A percentile compares a stretch with the other conserved stretches of the same genome.
phyloP scores from a whole-genome alignment of 2,329 filamentous ascomycete genomes.

The Fusarium duplospermum region DNA sequence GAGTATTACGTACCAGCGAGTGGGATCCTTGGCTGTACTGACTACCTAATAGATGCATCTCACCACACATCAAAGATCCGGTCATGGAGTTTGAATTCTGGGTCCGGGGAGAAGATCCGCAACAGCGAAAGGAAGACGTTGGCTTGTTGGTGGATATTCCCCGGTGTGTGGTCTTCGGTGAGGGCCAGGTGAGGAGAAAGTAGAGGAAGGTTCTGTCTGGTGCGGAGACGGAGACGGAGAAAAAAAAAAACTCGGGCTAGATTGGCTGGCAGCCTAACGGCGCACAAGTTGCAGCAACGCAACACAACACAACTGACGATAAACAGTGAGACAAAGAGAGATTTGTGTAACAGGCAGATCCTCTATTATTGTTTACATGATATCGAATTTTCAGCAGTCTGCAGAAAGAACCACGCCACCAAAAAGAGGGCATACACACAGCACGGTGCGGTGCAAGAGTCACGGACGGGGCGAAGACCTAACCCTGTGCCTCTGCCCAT shows the following conservation, averaged over 20 bases:
- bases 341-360: neutral
- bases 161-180: conserved; percentile 22
- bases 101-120: conserved; percentile 1
- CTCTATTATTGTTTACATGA: neutral
- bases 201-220: conserved; percentile 6
- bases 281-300: conserved; percentile 29
- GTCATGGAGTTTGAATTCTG: neutral
- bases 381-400: neutral
- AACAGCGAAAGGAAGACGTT: neutral
- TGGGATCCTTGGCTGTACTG: neutral
- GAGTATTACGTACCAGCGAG: conserved; percentile 5
- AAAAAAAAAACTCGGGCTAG: conserved; percentile 28
- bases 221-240: conserved; percentile 29
- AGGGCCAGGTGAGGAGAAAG: conserved; percentile 8
- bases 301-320: conserved; percentile 21
- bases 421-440: neutral
- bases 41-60: neutral
- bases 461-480: conserved; percentile 32
- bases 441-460: neutral
- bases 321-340: neutral
- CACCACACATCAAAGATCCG: conserved; percentile 1
- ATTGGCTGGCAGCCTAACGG: conserved; percentile 27
- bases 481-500: conserved; percentile 33
- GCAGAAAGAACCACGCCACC: neutral
- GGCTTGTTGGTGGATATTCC: conserved; percentile 15